These are phyloP conservation scores for Cryoendolithus antarcticus DNA, from an alignment of 2,329 filamentous ascomycete species.

Conservation along the genomic window DNA sequence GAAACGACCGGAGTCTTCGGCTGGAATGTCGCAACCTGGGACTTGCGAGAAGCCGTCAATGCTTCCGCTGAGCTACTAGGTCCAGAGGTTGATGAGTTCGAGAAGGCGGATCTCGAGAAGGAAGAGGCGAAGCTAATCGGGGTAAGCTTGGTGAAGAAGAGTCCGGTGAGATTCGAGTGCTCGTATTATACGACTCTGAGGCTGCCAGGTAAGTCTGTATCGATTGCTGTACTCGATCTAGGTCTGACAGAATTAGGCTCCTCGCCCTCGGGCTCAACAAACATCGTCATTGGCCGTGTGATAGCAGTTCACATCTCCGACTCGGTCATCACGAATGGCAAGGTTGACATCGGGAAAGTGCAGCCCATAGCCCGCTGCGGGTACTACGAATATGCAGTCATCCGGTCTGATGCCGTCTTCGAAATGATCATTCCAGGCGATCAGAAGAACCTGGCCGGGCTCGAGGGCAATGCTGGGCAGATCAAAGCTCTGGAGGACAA, in stretches of 20 bases:
- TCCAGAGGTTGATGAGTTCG: slow-evolving; percentile 44
- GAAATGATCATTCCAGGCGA: slow-evolving; percentile 39
- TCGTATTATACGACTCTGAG: slow-evolving; percentile 42
- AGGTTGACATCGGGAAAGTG: slow-evolving; percentile 44
- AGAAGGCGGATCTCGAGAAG: slow-evolving; percentile 37
- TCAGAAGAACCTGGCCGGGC: slow-evolving; percentile 19
- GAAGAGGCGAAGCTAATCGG: slow-evolving; percentile 28
- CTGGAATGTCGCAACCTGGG: slow-evolving; percentile 49
- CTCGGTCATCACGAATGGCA: slow-evolving; percentile 40
- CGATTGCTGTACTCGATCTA: too few species aligned
- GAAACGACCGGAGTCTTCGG: slow-evolving; percentile 44
- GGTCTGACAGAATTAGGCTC: slow-evolving; percentile 18
- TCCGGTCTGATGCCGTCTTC: slow-evolving; percentile 39
- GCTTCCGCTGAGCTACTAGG: slow-evolving; percentile 39
- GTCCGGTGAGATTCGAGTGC: slow-evolving; percentile 49
- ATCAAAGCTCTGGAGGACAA: too few species aligned
- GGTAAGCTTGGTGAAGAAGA: slow-evolving; percentile 41
- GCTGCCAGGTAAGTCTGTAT: slow-evolving; percentile 30
- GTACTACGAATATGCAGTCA: slow-evolving; percentile 47
- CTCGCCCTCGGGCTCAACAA: slow-evolving; percentile 44
- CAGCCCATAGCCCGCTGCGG: slow-evolving; percentile 48
- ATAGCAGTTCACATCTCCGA: slow-evolving; percentile 47
- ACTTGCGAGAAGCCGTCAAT: slow-evolving; percentile 44
- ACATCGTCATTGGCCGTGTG: slow-evolving; percentile 46
- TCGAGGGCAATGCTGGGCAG: slow-evolving; percentile 19